phyloP scores from a whole-genome alignment of 1,284 basidiomycete species.

The Bjerkandera adusta region DNA sequence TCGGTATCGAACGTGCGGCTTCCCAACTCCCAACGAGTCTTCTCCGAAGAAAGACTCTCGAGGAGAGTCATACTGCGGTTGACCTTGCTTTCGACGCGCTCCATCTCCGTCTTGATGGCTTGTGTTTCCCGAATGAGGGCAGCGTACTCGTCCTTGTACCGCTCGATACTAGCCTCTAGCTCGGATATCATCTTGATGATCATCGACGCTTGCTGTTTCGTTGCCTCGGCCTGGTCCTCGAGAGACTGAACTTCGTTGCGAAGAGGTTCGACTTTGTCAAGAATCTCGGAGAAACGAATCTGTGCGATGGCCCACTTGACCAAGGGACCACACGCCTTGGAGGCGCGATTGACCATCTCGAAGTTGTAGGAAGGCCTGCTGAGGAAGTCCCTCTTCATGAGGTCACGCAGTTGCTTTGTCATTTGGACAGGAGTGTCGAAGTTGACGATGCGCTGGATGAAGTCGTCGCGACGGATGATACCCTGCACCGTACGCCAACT shows the following conservation, averaged over 20 bases:
- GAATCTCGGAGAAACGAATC: constrained; percentile 95
- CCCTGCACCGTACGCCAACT: constrained; percentile 96
- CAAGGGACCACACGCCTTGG: constrained; percentile 96
- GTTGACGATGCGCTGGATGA: constrained; percentile 95
- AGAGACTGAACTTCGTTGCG: constrained; percentile 94
- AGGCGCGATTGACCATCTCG: constrained; percentile 93
- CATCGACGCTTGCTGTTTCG: constrained; percentile 87
- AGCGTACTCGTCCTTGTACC: constrained; percentile 98
- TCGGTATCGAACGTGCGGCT: constrained; percentile 97
- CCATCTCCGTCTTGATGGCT: constrained; percentile 98
- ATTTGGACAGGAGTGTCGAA: constrained; percentile 93
- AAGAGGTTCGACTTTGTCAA: constrained; percentile 96
- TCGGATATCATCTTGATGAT: constrained; percentile 94
- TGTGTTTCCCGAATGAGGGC: constrained; percentile 96
- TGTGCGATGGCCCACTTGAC: constrained; percentile 99
- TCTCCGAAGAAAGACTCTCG: constrained; percentile 93
- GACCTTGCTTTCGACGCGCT: constrained; percentile 95
- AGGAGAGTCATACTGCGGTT: constrained; percentile 96
- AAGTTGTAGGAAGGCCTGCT: constrained; percentile 92
- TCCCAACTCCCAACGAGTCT: constrained; percentile 91
- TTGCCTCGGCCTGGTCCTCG: constrained; percentile 89
- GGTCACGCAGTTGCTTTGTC: constrained; percentile 87
- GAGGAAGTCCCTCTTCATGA: constrained; percentile 94
- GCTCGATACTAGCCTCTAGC: constrained; percentile 89
- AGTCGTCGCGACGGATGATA: constrained; percentile 96